A percentile compares a stretch with the other conserved stretches of the same genome.
Evolutionary conservation across 2,329 filamentous ascomycete genomes (phyloP).

Genomic region (Aspergillus felis): DNA sequence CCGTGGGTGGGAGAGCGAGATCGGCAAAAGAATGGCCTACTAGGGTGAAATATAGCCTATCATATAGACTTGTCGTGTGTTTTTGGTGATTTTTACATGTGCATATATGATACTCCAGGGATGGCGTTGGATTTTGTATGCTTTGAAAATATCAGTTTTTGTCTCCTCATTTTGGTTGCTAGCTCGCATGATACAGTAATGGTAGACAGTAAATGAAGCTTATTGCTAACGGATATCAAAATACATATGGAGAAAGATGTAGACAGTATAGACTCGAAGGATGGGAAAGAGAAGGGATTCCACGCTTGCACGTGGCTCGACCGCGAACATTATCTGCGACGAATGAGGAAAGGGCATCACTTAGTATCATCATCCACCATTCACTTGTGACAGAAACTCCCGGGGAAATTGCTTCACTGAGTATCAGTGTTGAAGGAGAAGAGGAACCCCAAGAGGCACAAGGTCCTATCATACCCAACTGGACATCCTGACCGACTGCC

Average conservation of each 20-base stretch:
- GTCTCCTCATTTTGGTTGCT: too few relatives aligned
- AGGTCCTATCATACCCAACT: neutral
- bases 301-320: neutral
- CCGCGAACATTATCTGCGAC: neutral
- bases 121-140: neutral
- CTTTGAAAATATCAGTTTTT: neutral
- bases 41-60: neutral
- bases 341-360: neutral
- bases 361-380: neutral
- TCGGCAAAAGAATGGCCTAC: conserved; percentile 69
- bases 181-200: neutral
- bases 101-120: conserved; percentile 5
- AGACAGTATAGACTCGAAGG: neutral
- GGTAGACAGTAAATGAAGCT: neutral
- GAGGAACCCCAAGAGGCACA: neutral
- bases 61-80: neutral
- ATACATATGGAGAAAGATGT: neutral
- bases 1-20: conserved; percentile 76
- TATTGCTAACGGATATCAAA: neutral
- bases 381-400: too few relatives aligned
- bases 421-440: neutral
- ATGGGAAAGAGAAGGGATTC: neutral
- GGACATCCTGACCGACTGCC: neutral
- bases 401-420: neutral
- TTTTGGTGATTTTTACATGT: neutral